phyloP scores from a whole-genome alignment of 1,284 basidiomycete genomes.

The Hymenochaete sp. region DNA sequence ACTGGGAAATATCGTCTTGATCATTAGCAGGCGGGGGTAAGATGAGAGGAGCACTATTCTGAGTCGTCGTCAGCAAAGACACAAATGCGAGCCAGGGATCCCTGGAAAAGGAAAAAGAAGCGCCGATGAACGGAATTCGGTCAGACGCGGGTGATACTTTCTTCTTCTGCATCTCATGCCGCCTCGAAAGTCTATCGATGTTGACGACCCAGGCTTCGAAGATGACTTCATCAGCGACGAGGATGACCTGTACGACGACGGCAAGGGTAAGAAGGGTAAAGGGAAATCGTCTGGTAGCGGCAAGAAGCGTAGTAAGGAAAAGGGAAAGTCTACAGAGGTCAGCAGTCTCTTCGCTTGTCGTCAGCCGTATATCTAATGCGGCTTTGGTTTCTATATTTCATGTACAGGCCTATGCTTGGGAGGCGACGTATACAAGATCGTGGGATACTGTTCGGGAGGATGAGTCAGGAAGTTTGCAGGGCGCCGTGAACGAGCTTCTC shows the following conservation, averaged over 20 bases:
- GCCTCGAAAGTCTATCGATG: conserved; percentile 30
- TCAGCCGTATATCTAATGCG: not conserved
- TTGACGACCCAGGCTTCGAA: conserved; percentile 42
- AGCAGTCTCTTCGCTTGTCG: conserved; percentile 16
- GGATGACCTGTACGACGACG: conserved; percentile 28
- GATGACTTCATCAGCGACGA: conserved; percentile 36
- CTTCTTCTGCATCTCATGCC: conserved; percentile 11
- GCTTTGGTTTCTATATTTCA: too few relatives aligned
- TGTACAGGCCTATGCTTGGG: conserved; percentile 75
- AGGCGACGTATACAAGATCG: conserved; percentile 86
- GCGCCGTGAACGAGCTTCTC: conserved; percentile 83
- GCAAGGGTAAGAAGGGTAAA: conserved; percentile 40
- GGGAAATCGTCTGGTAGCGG: conserved; percentile 30
- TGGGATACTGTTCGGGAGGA: conserved; percentile 99
- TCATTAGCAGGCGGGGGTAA: too few relatives aligned
- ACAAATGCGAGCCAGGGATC: not conserved
- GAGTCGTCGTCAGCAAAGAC: not conserved
- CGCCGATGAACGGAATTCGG: not conserved
- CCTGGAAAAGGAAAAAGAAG: not conserved
- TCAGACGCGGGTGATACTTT: too few relatives aligned
- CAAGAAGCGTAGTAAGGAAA: conserved; percentile 42
- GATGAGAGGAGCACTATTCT: not conserved
- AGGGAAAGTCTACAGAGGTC: conserved; percentile 47
- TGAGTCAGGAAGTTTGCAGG: conserved; percentile 83
- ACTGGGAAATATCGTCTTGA: too few relatives aligned